phyloP scores from a whole-genome alignment of 2,329 filamentous ascomycete genomes.

The Diplodia intermedia region DNA sequence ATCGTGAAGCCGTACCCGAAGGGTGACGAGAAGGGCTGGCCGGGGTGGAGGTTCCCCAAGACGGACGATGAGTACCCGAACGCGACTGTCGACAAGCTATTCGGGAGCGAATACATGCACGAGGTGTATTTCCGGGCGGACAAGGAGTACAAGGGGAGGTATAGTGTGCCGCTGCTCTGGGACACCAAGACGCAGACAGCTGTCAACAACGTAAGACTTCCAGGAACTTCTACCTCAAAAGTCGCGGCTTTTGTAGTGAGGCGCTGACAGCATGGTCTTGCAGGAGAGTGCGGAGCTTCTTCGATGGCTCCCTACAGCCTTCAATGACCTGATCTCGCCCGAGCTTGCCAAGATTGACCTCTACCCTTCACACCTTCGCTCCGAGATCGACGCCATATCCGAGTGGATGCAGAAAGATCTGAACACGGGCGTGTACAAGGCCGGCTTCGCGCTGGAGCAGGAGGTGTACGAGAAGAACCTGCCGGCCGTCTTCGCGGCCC shows the following conservation, averaged over 20 bases:
- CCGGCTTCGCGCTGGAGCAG: constrained; percentile 65
- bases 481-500: constrained; percentile 62
- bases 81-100: constrained; percentile 67
- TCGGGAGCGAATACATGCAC: constrained; percentile 64
- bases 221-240: neutral
- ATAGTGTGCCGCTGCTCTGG: constrained; percentile 68
- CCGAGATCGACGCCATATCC: constrained; percentile 60
- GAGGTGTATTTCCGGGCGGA: constrained; percentile 69
- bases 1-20: constrained; percentile 72
- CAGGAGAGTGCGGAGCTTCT: constrained; percentile 64
- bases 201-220: constrained; percentile 60
- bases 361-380: constrained; percentile 59
- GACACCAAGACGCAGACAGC: constrained; percentile 63
- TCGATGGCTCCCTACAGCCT: constrained; percentile 63
- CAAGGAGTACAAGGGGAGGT: constrained; percentile 65
- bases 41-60: constrained; percentile 66
- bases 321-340: constrained; percentile 57
- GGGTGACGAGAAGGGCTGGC: constrained; percentile 67
- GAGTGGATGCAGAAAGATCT: constrained; percentile 64
- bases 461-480: constrained; percentile 63
- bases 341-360: constrained; percentile 55
- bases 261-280: neutral
- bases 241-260: neutral
- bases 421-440: constrained; percentile 67
- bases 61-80: constrained; percentile 62